Base-by-base conservation (phyloP, 192 early-diverging fungal species). In the Umbelopsis sp. region DNA sequence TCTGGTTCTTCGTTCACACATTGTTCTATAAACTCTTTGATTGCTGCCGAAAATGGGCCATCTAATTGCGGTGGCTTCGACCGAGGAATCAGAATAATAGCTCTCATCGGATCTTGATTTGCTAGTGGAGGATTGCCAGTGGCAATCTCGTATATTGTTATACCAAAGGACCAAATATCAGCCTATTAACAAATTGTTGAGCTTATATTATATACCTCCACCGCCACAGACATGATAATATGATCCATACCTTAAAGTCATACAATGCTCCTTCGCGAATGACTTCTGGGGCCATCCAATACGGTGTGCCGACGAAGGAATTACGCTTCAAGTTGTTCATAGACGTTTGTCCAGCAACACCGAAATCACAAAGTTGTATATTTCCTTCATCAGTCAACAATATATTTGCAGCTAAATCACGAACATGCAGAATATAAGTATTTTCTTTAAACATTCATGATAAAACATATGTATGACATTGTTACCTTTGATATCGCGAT, bases 81-180 rank as follows among this genome's bases (percentile, higher is more conserved):
- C 66, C 91, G 89, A 5, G 94, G 94, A 71, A 97, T 97, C 51
- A 96, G 75, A 45, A 94, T 91, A 45, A 98, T 84, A 2, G 96
- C 96, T 45, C 90, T 86, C 84, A 95, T 89, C 16, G 95, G 95
- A 77, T 97, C 94, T 52, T 91, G 86, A 70, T 98, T 90, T 5
- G 95, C 91, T 62, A 95, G 92, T 0, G 98, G 98, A 20, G 98
- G 98, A 49, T 93, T 94, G 21, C 97, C 97, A 20, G 92, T 97
- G 11, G 95, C 93, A 68, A 99, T 90, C 73, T 99, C 98, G 53
- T 97, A 97, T 26, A 97, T 92, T 5, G 98, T 98, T 75, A 99
- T 98, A 6, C 98, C 98, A 31, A 99, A 85, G 0, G 96, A 98
- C 98, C 98, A 99, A 41, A 99, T 96, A 78, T 99, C 98, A n/a